These are phyloP conservation scores for Grifola frondosa DNA, from an alignment of 1,284 basidiomycete genomes.

Conservation along the genomic window DNA sequence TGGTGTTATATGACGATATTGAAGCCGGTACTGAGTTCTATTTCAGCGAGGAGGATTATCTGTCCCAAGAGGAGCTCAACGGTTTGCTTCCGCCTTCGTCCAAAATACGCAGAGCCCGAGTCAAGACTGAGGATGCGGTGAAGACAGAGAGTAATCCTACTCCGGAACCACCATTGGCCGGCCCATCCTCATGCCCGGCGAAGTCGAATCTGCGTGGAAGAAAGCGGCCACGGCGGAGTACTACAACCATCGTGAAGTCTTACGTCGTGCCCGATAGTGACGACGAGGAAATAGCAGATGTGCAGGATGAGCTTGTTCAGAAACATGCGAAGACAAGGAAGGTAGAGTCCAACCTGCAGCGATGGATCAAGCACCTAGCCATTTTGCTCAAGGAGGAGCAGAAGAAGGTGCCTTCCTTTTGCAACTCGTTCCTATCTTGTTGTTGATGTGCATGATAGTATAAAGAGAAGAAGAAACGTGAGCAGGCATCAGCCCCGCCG, in stretches of 20 bases:
- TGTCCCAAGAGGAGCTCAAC: constrained; percentile 31
- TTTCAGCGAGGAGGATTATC: constrained; percentile 64
- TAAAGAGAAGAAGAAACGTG: constrained; percentile 58
- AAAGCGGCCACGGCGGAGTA: constrained; percentile 57
- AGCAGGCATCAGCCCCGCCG: constrained; percentile 43
- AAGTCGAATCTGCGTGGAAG: constrained; percentile 25
- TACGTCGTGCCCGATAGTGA: constrained; percentile 71
- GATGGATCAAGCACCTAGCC: constrained; percentile 65
- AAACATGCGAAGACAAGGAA: constrained; percentile 38
- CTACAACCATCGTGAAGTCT: constrained; percentile 50
- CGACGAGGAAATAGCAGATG: constrained; percentile 57
- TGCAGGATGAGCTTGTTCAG: constrained; percentile 34
- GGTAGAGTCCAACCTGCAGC: constrained; percentile 55
- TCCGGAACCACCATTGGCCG: constrained; percentile 8
- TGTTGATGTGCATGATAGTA: constrained; percentile 41
- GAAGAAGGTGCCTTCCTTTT: constrained; percentile 48
- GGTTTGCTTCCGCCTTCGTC: constrained; percentile 14
- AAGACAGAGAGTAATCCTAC: constrained; percentile 32
- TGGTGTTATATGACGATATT: constrained; percentile 56
- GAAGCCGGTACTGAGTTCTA: constrained; percentile 65
- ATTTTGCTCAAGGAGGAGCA: constrained; percentile 61
- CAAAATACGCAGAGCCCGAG: constrained; percentile 22
- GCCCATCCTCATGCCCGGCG: constrained; percentile 3
- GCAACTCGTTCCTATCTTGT: not conserved
- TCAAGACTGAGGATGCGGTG: constrained; percentile 32